Evolutionary conservation across 78 protist species (phyloP).

Genomic region (Dictyostelium citrinum): DNA sequence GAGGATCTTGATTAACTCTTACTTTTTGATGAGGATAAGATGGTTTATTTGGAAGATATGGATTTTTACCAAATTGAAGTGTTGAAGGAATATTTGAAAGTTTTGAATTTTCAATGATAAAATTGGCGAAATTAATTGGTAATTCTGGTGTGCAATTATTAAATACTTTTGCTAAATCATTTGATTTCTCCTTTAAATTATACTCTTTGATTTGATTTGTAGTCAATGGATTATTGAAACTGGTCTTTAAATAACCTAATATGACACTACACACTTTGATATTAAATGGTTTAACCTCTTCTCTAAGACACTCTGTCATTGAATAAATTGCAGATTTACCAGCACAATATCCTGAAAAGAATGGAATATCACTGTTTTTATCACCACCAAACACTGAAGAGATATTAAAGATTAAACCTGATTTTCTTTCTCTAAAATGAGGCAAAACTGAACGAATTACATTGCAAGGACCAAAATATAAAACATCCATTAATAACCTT

Average conservation of each 20-base stretch:
- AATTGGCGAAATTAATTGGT: neutral
- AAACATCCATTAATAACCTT: conserved; percentile 1
- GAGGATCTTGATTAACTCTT: neutral
- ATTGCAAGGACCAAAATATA: neutral
- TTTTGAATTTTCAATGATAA: neutral
- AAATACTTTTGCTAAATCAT: neutral
- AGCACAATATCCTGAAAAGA: neutral
- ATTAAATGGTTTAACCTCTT: neutral
- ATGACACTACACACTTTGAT: neutral
- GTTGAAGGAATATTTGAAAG: neutral
- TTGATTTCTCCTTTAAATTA: neutral
- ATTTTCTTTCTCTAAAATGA: neutral
- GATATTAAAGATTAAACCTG: neutral
- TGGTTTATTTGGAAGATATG: neutral
- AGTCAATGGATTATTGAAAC: neutral
- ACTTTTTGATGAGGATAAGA: neutral
- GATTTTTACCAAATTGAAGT: neutral
- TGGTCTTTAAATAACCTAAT: neutral
- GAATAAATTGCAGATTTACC: neutral
- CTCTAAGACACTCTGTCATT: neutral
- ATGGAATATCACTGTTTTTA: neutral
- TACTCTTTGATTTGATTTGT: neutral
- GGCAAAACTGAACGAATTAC: conserved; percentile 25
- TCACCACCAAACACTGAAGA: neutral
- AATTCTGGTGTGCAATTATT: neutral